Evolutionary conservation across 129 eudicot genomes (phyloP), one percentile per base, ranked within the genome.

Genomic region (Flaveria ramosissima): DNA sequence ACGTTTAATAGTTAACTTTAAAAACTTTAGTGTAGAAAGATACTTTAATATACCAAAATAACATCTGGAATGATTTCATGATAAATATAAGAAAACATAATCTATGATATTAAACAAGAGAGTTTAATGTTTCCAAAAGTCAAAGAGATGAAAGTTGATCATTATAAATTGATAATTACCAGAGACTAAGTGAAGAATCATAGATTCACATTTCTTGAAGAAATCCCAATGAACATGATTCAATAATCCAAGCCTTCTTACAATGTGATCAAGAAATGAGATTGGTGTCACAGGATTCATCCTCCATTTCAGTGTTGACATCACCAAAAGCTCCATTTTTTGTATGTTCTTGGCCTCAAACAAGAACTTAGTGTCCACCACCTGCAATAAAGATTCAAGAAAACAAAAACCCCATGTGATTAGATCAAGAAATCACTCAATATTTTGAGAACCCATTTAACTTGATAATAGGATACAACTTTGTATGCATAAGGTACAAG

Each of bases 221-320:
- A 93, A 93, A 59, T 86, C 89, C 92, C 87, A 88, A 47, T 84
- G 92, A 14, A 80, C 67, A 74, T 88, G 75, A 75, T 67, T 80
- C 17, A 74, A 73, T 67, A 88, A 76, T 2, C 98, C 98, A 75
- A 93, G 96, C 95, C 98, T 87, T 80, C 98, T 86, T 47, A 85
- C 85, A 17, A 90, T 81, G 75, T 90, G 98, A 85, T 93, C 95
- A 75, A 93, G 88, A 84, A 90, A 93, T 43, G 98, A 88, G 23
- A 93, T 70, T 50, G 98, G 98, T 21, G 98, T 93, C 59, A 90
- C 96, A 71, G 92, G 93, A 64, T 93, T 88, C 98, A 90, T 88
- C 86, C 92, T 86, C 98, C 98, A 93, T 78, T 90, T 75, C 6
- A 93, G 88, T 19, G 86, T 63, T 6, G 98, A 90, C 72, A 93